Percentiles rank a stretch among this genome's conserved stretches.
phyloP scores from a whole-genome alignment of 169 alveolate species.

The Cryptosporidium felis region DNA sequence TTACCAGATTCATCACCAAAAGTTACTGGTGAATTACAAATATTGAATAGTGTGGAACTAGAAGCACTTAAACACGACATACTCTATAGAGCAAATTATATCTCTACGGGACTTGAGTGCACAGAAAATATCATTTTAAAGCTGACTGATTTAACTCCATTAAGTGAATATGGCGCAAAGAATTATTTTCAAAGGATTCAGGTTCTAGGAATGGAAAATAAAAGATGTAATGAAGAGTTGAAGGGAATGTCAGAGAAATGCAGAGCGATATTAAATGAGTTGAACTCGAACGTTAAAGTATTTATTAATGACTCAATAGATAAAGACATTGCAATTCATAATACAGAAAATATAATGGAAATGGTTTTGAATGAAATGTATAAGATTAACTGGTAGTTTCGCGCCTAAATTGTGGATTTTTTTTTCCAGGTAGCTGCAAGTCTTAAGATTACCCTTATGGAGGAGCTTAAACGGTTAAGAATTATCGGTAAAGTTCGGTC shows the following conservation, averaged over 20 bases:
- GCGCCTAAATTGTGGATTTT: background rate
- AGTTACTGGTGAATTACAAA: background rate
- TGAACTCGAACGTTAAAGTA: background rate
- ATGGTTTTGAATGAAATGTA: conserved; percentile 33
- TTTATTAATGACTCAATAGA: conserved; percentile 6
- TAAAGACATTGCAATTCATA: background rate
- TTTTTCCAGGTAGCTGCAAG: background rate
- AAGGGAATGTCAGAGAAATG: background rate
- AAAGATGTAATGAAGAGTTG: background rate
- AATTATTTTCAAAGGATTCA: background rate
- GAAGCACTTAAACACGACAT: conserved; percentile 13
- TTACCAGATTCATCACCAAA: conserved; percentile 41
- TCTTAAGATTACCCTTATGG: conserved; percentile 6
- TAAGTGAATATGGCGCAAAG: background rate
- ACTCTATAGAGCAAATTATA: conserved; percentile 47
- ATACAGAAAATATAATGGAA: conserved; percentile 29
- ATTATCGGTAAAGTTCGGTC: background rate
- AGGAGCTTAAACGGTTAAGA: conserved; percentile 9
- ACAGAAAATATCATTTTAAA: background rate
- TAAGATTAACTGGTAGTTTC: background rate
- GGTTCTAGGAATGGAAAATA: background rate
- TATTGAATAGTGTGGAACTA: background rate
- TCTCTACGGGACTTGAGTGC: conserved; percentile 38
- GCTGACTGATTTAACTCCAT: background rate
- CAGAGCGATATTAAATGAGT: background rate